phyloP scores from a whole-genome alignment of 1,284 basidiomycete species.

The Phellopilus nigrolimitatus region DNA sequence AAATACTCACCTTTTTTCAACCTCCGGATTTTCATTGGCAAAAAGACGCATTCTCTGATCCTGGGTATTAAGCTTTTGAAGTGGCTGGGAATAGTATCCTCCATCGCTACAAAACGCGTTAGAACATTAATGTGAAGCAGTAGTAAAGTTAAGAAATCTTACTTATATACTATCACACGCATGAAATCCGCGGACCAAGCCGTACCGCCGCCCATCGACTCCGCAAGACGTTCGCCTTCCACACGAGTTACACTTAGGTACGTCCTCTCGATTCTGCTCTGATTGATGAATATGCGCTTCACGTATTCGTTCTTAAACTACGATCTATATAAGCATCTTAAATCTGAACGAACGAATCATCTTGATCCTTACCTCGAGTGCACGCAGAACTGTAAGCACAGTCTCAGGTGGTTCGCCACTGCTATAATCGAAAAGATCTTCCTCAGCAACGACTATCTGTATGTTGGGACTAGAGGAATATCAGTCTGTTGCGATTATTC shows the following conservation, averaged over 20 bases:
- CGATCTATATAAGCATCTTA: conserved; percentile 21
- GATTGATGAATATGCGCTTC: conserved; percentile 79
- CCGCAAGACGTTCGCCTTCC: conserved; percentile 53
- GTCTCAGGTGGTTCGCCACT: conserved; percentile 57
- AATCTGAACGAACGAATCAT: neutral
- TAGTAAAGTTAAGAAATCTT: conserved; percentile 27
- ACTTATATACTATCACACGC: conserved; percentile 59
- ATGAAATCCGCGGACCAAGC: conserved; percentile 61
- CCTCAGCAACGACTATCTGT: conserved; percentile 59
- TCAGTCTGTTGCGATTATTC: neutral
- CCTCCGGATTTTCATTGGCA: conserved; percentile 1
- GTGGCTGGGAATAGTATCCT: conserved; percentile 14
- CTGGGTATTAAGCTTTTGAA: neutral
- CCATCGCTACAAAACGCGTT: conserved; percentile 15
- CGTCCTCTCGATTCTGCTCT: conserved; percentile 64
- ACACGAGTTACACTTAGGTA: conserved; percentile 60
- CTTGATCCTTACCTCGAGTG: conserved; percentile 61
- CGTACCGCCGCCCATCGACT: conserved; percentile 38
- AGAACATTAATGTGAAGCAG: neutral
- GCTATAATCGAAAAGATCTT: conserved; percentile 76
- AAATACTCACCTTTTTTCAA: conserved; percentile 7
- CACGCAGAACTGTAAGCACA: conserved; percentile 75
- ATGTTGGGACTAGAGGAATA: conserved; percentile 32
- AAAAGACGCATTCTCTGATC: conserved; percentile 10
- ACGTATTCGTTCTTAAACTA: conserved; percentile 77